Conservation (phyloP, 129 eudicot genomes). For the Flaveria brownii region DNA sequence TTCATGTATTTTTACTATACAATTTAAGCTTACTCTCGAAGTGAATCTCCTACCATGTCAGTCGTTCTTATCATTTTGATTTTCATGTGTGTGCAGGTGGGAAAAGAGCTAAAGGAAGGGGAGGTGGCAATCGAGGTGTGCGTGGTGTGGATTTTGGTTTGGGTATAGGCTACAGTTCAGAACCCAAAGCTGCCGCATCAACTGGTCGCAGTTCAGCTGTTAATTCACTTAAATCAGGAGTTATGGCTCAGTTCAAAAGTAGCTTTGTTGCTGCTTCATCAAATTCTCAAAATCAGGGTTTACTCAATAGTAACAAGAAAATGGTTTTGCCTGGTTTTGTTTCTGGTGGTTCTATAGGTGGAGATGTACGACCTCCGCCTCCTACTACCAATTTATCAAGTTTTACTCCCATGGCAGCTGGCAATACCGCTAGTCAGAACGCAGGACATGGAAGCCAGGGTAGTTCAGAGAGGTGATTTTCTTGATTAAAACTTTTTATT, state of each 20-base stretch:
- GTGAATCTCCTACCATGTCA: neutral
- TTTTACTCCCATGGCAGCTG: conserved; percentile 42
- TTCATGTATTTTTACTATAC: neutral
- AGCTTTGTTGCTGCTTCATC: conserved; percentile 93
- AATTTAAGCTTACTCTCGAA: conserved; percentile 6
- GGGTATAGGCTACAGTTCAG: conserved; percentile 88
- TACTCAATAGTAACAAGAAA: conserved; percentile 43
- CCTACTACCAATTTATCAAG: conserved; percentile 37
- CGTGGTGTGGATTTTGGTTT: conserved; percentile 98
- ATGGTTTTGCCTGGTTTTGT: conserved; percentile 84
- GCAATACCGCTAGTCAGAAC: conserved; percentile 36
- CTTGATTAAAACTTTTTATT: neutral
- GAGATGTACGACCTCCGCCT: conserved; percentile 43
- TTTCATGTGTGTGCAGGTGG: conserved; percentile 65
- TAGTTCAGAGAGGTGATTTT: conserved; percentile 60
- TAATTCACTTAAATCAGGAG: conserved; percentile 78
- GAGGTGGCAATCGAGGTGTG: conserved; percentile 82
- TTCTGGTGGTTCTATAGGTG: conserved; percentile 94
- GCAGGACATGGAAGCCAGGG: conserved; percentile 45
- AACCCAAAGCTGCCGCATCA: conserved; percentile 45
- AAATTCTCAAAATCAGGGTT: conserved; percentile 52
- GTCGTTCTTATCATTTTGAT: neutral
- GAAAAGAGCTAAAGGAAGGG: conserved; percentile 94
- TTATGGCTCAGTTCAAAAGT: conserved; percentile 83
- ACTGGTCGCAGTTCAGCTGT: conserved; percentile 67